Percentiles rank a stretch among this genome's conserved stretches.
Conservation (phyloP, 1,139 yeast genomes). For the Protomyces macrosporus region DNA sequence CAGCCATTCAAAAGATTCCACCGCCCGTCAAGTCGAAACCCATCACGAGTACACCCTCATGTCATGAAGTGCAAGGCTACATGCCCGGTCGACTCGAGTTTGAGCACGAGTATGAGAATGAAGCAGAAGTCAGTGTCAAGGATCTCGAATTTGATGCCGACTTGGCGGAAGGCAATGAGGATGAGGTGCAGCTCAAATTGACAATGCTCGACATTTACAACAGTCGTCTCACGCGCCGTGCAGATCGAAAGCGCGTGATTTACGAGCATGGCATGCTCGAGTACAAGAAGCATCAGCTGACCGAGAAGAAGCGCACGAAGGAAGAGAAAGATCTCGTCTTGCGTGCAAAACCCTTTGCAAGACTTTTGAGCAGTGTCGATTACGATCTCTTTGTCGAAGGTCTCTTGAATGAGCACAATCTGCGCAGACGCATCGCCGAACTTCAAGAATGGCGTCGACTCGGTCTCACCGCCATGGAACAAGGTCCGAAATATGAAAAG, state of each 20-base stretch:
- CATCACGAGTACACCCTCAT: conserved; percentile 86
- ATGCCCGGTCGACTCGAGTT: conserved; percentile 98
- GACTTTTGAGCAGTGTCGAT: conserved; percentile 74
- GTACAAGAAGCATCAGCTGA: conserved; percentile 69
- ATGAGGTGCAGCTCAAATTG: conserved; percentile 82
- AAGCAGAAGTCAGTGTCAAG: conserved; percentile 87
- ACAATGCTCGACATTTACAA: conserved; percentile 84
- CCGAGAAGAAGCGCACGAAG: conserved; percentile 74
- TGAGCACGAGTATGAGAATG: conserved; percentile 93
- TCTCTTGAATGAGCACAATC: conserved; percentile 67
- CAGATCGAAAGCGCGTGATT: conserved; percentile 81
- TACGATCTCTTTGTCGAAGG: conserved; percentile 69
- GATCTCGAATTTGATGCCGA: conserved; percentile 95
- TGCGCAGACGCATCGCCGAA: conserved; percentile 77
- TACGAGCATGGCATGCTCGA: conserved; percentile 74
- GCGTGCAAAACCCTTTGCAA: conserved; percentile 71
- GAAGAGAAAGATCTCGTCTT: conserved; percentile 81
- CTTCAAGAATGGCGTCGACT: conserved; percentile 88
- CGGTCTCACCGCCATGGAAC: conserved; percentile 79
- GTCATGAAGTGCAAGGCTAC: conserved; percentile 94
- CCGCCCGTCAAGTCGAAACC: conserved; percentile 74
- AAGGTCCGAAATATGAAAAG: conserved; percentile 79
- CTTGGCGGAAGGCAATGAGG: conserved; percentile 54
- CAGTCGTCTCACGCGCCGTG: conserved; percentile 81
- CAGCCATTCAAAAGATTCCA: conserved; percentile 48